Conservation (phyloP, 176 grass and related monocot species). For the Coix lacrymajobi region DNA sequence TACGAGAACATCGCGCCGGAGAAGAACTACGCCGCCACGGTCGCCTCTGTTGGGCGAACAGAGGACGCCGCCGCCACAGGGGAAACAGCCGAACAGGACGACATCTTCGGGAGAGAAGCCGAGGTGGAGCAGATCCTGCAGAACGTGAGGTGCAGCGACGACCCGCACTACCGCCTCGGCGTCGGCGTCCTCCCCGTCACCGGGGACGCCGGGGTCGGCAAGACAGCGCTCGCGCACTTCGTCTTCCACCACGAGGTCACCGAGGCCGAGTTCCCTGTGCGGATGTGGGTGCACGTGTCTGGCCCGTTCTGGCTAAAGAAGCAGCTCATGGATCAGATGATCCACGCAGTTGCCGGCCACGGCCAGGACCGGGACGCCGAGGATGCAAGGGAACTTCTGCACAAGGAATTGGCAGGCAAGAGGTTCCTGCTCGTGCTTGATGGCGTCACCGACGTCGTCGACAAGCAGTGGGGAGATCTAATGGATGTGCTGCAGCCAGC, state of each 20-base stretch:
- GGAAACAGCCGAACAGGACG: background rate
- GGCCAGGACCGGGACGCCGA: background rate
- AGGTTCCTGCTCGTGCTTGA: constrained; percentile 37
- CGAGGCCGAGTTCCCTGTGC: constrained; percentile 19
- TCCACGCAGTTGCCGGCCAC: background rate
- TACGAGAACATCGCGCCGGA: constrained; percentile 17
- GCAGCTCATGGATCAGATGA: constrained; percentile 18
- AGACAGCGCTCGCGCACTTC: constrained; percentile 28
- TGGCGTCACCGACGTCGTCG: background rate
- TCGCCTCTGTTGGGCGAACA: background rate
- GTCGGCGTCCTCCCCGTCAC: constrained; percentile 26
- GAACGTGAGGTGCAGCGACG: constrained; percentile 11
- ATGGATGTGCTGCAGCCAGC: constrained; percentile 12
- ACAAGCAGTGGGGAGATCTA: constrained; percentile 15
- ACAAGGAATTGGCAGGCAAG: background rate
- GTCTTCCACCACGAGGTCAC: constrained; percentile 25
- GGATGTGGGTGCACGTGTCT: constrained; percentile 34
- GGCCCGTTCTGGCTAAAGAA: background rate
- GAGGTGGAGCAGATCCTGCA: constrained; percentile 31
- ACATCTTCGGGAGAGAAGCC: constrained; percentile 32
- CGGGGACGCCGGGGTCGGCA: constrained; percentile 21
- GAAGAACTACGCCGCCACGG: constrained; percentile 35
- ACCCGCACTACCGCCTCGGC: constrained; percentile 27
- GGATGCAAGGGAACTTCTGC: background rate
- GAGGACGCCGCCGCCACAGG: background rate